phyloP scores from a whole-genome alignment of 1,139 yeast species.

The Yamadazyma friedrichii region DNA sequence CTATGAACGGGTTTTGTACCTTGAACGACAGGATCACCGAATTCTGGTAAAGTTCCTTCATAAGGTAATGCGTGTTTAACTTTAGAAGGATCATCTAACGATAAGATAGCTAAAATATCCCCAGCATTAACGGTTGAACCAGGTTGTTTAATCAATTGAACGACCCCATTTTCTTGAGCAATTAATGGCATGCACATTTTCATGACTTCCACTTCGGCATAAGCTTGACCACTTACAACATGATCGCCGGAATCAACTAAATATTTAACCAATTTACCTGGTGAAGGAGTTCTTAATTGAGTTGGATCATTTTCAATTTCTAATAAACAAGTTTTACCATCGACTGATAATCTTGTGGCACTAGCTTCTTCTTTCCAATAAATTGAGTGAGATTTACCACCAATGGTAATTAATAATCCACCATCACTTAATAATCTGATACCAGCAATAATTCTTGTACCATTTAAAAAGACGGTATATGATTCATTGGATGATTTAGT shows the following conservation, averaged over 20 bases:
- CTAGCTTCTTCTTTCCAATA: constrained; percentile 98
- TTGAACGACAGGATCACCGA: constrained; percentile 77
- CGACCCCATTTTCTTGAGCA: constrained; percentile 90
- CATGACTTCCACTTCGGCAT: constrained; percentile 99
- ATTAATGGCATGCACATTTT: constrained; percentile 94
- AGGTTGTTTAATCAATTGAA: constrained; percentile 95
- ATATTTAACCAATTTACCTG: constrained; percentile 94
- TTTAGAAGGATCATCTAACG: constrained; percentile 94
- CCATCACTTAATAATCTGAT: constrained; percentile 90
- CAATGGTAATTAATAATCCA: constrained; percentile 82
- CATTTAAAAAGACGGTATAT: constrained; percentile 88
- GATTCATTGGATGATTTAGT: constrained; percentile 85
- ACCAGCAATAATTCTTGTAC: constrained; percentile 85
- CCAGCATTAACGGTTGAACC: constrained; percentile 96
- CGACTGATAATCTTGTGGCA: constrained; percentile 94
- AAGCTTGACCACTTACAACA: constrained; percentile 86
- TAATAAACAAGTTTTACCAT: constrained; percentile 87
- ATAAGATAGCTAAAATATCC: constrained; percentile 90
- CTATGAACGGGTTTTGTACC: constrained; percentile 85
- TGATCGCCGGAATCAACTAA: constrained; percentile 96
- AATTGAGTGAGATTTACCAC: constrained; percentile 90
- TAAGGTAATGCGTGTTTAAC: constrained; percentile 96
- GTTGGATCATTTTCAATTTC: constrained; percentile 98
- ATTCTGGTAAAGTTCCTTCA: constrained; percentile 89
- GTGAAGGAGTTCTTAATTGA: constrained; percentile 96